A percentile compares a stretch with the other conserved stretches of the same genome.
phyloP scores from a whole-genome alignment of 352 stramenopile genomes.

The Elongisporangium undulatum region DNA sequence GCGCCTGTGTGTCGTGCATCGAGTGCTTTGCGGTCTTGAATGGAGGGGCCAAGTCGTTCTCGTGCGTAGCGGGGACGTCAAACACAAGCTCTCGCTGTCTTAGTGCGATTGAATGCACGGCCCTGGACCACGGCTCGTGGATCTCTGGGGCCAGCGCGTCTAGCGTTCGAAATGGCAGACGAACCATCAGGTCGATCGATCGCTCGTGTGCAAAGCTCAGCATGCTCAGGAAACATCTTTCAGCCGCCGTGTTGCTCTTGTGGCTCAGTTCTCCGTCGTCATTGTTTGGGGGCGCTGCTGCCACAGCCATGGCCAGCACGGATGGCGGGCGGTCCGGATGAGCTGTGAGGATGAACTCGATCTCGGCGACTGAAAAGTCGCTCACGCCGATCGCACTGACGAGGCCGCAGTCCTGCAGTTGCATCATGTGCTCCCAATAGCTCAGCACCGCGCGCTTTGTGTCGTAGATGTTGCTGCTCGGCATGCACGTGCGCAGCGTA shows the following conservation, averaged over 20 bases:
- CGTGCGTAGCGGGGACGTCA: slow-evolving; percentile 35
- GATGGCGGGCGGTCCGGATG: slow-evolving; percentile 18
- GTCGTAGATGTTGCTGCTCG: slow-evolving; percentile 12
- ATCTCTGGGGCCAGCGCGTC: slow-evolving; percentile 11
- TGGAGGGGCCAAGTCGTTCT: slow-evolving; percentile 23
- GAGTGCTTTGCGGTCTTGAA: slow-evolving; percentile 26
- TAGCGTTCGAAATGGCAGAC: slow-evolving; percentile 25
- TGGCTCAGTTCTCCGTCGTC: background rate
- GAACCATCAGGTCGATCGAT: slow-evolving; percentile 37
- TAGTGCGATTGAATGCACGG: slow-evolving; percentile 25
- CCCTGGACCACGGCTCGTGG: slow-evolving; percentile 21
- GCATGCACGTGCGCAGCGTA: slow-evolving; percentile 5
- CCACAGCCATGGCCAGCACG: slow-evolving; percentile 14
- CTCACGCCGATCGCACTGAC: slow-evolving; percentile 35
- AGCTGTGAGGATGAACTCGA: slow-evolving; percentile 47
- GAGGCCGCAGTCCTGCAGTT: slow-evolving; percentile 26
- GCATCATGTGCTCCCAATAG: slow-evolving; percentile 40
- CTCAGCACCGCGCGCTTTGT: slow-evolving; percentile 37
- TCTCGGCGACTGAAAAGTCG: slow-evolving; percentile 42
- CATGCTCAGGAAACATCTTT: slow-evolving; percentile 2
- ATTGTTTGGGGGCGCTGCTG: slow-evolving; percentile 1
- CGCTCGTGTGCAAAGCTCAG: slow-evolving; percentile 34
- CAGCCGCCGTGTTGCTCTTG: background rate
- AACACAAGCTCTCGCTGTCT: slow-evolving; percentile 25
- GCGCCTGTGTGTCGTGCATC: slow-evolving; percentile 15